Conservation (phyloP, 306 rosid species). For the Cicer pinnatifidum region DNA sequence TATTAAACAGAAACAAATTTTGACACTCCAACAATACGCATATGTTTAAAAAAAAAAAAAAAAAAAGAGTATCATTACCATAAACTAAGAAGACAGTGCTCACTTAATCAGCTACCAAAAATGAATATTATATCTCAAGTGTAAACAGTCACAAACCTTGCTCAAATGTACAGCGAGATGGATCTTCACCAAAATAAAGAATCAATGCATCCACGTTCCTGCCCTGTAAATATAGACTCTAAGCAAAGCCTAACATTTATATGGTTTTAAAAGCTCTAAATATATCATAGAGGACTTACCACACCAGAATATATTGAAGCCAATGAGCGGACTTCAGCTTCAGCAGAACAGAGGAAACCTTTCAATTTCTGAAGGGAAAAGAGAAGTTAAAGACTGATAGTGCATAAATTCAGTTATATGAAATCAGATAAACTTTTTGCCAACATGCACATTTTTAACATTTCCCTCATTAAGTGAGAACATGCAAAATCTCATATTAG, state of each 20-base stretch:
- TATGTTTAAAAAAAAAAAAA: too few species aligned
- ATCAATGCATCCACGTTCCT: constrained; percentile 82
- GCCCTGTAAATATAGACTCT: constrained; percentile 63
- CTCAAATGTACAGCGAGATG: constrained; percentile 84
- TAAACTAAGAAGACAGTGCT: constrained; percentile 13
- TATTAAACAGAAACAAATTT: too few species aligned
- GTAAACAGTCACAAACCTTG: constrained; percentile 64
- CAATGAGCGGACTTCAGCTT: constrained; percentile 87
- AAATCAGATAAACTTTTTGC: constrained; percentile 12
- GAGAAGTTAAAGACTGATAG: constrained; percentile 13
- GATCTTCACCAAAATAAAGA: constrained; percentile 95
- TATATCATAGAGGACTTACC: constrained; percentile 60
- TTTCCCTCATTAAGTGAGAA: constrained; percentile 14
- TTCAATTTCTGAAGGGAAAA: constrained; percentile 61
- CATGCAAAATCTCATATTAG: constrained; percentile 34
- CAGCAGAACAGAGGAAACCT: constrained; percentile 78
- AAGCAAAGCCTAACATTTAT: constrained; percentile 34
- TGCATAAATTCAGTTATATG: constrained; percentile 2
- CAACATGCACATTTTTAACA: constrained; percentile 9
- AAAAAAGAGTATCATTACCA: not conserved
- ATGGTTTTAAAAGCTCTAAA: constrained; percentile 18
- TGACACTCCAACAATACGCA: not conserved
- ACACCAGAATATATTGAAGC: constrained; percentile 80
- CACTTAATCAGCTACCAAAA: constrained; percentile 27
- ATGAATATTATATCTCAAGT: constrained; percentile 26